phyloP scores from a whole-genome alignment of 345 rosid species.

The Limnanthes douglasii region DNA sequence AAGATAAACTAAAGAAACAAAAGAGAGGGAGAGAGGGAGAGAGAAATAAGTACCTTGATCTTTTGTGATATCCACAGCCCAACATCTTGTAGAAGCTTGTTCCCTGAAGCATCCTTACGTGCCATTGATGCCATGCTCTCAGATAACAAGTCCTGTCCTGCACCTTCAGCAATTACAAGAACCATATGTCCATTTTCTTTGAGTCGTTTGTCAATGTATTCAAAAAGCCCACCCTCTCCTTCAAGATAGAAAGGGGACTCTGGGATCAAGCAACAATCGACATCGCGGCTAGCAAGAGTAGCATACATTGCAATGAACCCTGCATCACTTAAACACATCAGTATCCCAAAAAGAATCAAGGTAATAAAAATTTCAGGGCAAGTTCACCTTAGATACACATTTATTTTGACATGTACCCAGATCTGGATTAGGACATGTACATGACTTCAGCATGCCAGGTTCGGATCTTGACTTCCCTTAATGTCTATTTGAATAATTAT shows the following conservation, averaged over 20 bases:
- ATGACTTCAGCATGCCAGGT: too few relatives aligned
- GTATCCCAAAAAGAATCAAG: too few relatives aligned
- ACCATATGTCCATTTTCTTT: slow-evolving; percentile 80
- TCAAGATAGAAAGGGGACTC: slow-evolving; percentile 75
- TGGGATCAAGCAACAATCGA: slow-evolving; percentile 80
- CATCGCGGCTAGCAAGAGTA: slow-evolving; percentile 84
- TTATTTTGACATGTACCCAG: too few relatives aligned
- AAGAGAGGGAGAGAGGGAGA: too few relatives aligned
- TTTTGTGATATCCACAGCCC: slow-evolving; percentile 57
- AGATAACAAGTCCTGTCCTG: slow-evolving; percentile 59
- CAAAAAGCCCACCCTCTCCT: slow-evolving; percentile 64
- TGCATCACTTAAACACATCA: too few relatives aligned
- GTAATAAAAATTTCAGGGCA: too few relatives aligned
- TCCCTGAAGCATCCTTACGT: slow-evolving; percentile 62
- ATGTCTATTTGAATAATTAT: too few relatives aligned
- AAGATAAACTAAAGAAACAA: too few relatives aligned
- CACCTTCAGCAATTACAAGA: slow-evolving; percentile 72
- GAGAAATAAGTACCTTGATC: slow-evolving; percentile 37
- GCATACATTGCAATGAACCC: slow-evolving; percentile 85
- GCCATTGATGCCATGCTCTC: slow-evolving; percentile 30
- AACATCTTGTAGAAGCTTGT: slow-evolving; percentile 67
- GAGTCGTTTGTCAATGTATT: slow-evolving; percentile 45
- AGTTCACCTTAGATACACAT: too few relatives aligned
- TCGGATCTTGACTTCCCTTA: too few relatives aligned
- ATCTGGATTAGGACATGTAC: too few relatives aligned